A percentile compares a stretch with the other conserved stretches of the same genome.
Evolutionary conservation across 495 filamentous ascomycete genomes (phyloP).

Genomic region (Tuber indicum): DNA sequence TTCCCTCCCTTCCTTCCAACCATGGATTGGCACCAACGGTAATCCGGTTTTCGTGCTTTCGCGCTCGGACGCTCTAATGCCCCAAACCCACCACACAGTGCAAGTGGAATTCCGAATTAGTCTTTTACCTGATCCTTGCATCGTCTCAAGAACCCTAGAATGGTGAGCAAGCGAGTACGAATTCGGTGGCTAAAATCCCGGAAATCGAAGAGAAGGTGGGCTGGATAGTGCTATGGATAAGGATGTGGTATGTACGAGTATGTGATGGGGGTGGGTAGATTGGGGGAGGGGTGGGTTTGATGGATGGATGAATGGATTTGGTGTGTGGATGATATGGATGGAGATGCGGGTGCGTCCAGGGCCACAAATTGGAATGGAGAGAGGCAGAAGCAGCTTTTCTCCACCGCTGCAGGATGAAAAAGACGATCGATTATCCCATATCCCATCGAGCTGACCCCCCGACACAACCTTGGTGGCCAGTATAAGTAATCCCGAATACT

Average conservation of each 20-base stretch:
- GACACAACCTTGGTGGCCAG: conserved; percentile 32
- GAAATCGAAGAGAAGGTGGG: conserved; percentile 24
- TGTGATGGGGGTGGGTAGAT: background rate
- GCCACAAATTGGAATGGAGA: background rate
- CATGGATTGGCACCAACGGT: conserved; percentile 38
- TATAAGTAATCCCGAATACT: conserved; percentile 25
- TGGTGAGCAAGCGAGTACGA: conserved; percentile 29
- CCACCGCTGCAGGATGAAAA: conserved; percentile 14
- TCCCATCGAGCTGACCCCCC: conserved; percentile 29
- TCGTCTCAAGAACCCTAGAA: conserved; percentile 20
- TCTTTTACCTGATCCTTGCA: conserved; percentile 35
- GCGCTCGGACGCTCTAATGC: conserved; percentile 31
- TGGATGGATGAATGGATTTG: background rate
- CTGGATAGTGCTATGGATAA: conserved; percentile 25
- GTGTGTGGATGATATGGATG: background rate
- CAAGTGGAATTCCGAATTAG: conserved; percentile 34
- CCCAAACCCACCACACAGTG: conserved; percentile 30
- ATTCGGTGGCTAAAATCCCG: conserved; percentile 37
- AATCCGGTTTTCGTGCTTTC: conserved; percentile 37
- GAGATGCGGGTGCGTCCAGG: background rate
- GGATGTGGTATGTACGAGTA: background rate
- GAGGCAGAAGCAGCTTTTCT: conserved; percentile 11
- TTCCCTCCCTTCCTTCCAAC: conserved; percentile 38
- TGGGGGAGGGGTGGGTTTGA: background rate
- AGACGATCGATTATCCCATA: conserved; percentile 6